Conservation (phyloP, 2,329 filamentous ascomycete species). For the Cordyceps sp. region DNA sequence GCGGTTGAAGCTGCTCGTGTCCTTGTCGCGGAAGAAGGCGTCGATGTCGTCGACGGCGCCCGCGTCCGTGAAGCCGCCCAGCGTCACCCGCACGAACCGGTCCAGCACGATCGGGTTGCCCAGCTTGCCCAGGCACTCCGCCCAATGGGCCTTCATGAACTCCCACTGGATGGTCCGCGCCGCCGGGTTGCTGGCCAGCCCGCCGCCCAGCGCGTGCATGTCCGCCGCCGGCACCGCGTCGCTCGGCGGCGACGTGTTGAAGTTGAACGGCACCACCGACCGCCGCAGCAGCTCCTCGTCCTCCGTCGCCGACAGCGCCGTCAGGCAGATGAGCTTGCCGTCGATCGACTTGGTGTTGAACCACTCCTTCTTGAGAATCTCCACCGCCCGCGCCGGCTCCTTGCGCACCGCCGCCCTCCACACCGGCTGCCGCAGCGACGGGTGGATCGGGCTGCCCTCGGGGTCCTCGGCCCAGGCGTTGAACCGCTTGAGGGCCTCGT, state of each 20-base stretch:
- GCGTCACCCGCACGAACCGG: constrained; percentile 63
- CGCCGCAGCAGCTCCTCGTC: constrained; percentile 48
- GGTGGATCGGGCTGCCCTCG: constrained; percentile 55
- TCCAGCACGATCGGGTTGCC: constrained; percentile 79
- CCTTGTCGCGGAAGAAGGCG: constrained; percentile 71
- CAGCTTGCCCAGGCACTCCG: constrained; percentile 52
- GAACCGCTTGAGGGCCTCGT: constrained; percentile 67
- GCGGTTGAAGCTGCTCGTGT: constrained; percentile 73
- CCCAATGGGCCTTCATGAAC: constrained; percentile 75
- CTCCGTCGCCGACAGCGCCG: constrained; percentile 58
- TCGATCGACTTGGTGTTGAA: constrained; percentile 70
- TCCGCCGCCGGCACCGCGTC: constrained; percentile 70
- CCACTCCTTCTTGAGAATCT: constrained; percentile 74
- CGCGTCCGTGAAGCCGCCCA: constrained; percentile 63
- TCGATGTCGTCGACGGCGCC: constrained; percentile 60
- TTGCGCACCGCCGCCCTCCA: constrained; percentile 62
- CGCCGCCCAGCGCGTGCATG: constrained; percentile 64
- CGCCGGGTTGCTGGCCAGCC: constrained; percentile 55
- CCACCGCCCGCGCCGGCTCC: constrained; percentile 52
- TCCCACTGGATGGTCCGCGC: constrained; percentile 67
- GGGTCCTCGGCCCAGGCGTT: constrained; percentile 57
- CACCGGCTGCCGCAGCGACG: constrained; percentile 63
- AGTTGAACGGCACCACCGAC: constrained; percentile 63
- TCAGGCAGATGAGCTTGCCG: constrained; percentile 73
- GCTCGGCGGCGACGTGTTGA: constrained; percentile 40